Conservation (phyloP, 208 protist species). For the Crithidia fasciculata region DNA sequence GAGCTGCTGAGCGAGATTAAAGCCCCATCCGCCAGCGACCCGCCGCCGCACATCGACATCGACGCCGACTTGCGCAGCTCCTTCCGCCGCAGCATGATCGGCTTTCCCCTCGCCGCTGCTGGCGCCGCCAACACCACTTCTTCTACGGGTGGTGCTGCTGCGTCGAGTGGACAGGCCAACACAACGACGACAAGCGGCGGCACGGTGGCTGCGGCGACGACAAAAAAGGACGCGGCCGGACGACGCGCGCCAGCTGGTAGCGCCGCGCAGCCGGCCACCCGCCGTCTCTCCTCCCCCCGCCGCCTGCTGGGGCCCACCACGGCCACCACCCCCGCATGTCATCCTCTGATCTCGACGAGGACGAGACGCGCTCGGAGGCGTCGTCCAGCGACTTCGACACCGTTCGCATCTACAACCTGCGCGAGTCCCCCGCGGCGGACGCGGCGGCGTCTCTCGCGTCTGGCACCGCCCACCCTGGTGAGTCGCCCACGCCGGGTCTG, state of each 20-base stretch:
- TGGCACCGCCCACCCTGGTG: constrained; percentile 5
- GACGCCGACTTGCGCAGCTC: constrained; percentile 32
- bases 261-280: constrained; percentile 4
- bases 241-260: background rate
- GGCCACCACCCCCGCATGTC: constrained; percentile 10
- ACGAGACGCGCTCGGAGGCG: constrained; percentile 34
- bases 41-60: constrained; percentile 26
- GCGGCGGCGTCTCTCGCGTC: background rate
- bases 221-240: background rate
- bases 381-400: constrained; percentile 55
- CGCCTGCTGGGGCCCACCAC: background rate
- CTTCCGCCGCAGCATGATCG: constrained; percentile 39
- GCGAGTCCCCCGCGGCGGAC: constrained; percentile 10
- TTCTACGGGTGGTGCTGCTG: no score
- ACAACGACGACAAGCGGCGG: background rate
- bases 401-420: constrained; percentile 37
- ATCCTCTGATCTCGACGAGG: constrained; percentile 29
- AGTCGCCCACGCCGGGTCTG: constrained; percentile 39
- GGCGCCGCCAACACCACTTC: background rate
- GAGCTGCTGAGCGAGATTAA: constrained; percentile 40
- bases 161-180: background rate
- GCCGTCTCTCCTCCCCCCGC: constrained; percentile 16
- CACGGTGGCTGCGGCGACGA: background rate
- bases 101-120: constrained; percentile 3
- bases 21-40: constrained; percentile 31